A percentile compares a stretch with the other conserved stretches of the same genome.
phyloP scores from a whole-genome alignment of 257 asterid species.

The Jasminum sambac region DNA sequence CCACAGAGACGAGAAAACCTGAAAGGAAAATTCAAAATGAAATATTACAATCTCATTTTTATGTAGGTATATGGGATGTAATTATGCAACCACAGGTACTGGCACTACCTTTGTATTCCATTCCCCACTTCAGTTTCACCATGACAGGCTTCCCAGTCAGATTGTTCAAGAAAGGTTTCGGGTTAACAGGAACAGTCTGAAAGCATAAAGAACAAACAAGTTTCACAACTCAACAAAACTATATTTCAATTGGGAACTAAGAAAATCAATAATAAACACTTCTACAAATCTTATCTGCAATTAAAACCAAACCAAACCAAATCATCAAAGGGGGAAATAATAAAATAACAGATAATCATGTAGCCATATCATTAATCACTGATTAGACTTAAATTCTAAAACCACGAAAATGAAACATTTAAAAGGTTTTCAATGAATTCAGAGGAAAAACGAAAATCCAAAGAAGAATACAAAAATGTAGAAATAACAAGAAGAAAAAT shows the following conservation, averaged over 20 bases:
- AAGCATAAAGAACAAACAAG: constrained; percentile 14
- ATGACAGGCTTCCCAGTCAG: constrained; percentile 93
- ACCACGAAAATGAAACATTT: too few relatives aligned
- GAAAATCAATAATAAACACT: neutral
- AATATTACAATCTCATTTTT: neutral
- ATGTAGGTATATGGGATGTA: neutral
- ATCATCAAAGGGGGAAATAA: neutral
- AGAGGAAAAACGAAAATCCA: too few relatives aligned
- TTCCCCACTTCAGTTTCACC: constrained; percentile 99
- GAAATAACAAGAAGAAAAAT: too few relatives aligned
- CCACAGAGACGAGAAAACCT: constrained; percentile 93
- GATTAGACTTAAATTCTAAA: too few relatives aligned
- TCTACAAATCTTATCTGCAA: neutral
- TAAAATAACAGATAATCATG: too few relatives aligned
- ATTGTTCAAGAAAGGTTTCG: constrained; percentile 97
- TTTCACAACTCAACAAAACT: constrained; percentile 9
- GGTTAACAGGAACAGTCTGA: constrained; percentile 99
- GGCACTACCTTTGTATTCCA: constrained; percentile 85
- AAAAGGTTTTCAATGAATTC: too few relatives aligned
- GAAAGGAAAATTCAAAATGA: constrained; percentile 27
- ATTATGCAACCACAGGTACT: neutral
- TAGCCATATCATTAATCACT: too few relatives aligned
- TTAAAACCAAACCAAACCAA: too few relatives aligned
- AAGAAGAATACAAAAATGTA: too few relatives aligned
- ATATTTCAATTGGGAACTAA: neutral